Percentiles rank a stretch among this genome's conserved stretches.
These are phyloP conservation scores for Hericium rajendrae DNA, from an alignment of 768 basidiomycete genomes.

Conservation along the genomic window DNA sequence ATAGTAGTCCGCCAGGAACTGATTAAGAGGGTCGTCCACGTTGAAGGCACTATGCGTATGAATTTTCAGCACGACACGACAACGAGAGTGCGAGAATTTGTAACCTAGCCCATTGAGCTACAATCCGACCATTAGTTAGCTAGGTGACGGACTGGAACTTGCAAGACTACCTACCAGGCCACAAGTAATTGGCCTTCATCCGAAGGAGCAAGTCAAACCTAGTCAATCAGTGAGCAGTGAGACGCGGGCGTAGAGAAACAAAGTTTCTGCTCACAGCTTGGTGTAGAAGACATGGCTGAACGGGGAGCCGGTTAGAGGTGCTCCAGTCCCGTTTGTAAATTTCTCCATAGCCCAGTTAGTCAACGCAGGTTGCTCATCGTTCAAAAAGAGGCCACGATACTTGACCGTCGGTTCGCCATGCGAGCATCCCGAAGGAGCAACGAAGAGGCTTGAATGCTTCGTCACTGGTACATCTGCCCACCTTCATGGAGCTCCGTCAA, in stretches of 20 bases:
- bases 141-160: neutral
- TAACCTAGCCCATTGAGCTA: conserved; percentile 27
- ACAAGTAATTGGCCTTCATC: conserved; percentile 60
- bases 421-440: conserved; percentile 27
- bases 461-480: conserved; percentile 70
- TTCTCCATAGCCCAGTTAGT: conserved; percentile 64
- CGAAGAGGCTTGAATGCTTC: conserved; percentile 39
- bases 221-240: neutral
- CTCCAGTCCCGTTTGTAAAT: conserved; percentile 55
- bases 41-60: conserved; percentile 34
- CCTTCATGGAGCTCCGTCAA: conserved; percentile 12
- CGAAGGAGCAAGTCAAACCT: conserved; percentile 60
- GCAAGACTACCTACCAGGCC: conserved; percentile 35
- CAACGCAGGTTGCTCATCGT: conserved; percentile 67
- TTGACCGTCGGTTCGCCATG: conserved; percentile 61
- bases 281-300: conserved; percentile 56
- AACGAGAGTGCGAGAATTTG: no score
- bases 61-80: neutral
- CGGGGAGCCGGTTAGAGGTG: conserved; percentile 37
- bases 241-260: conserved; percentile 4
- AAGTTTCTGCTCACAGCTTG: conserved; percentile 31
- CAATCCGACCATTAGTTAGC: no score
- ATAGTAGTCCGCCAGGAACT: conserved; percentile 50
- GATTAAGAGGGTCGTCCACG: conserved; percentile 54
- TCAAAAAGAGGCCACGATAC: conserved; percentile 65